Conservation (phyloP, 495 filamentous ascomycete species). For the Penicillium fimorum region DNA sequence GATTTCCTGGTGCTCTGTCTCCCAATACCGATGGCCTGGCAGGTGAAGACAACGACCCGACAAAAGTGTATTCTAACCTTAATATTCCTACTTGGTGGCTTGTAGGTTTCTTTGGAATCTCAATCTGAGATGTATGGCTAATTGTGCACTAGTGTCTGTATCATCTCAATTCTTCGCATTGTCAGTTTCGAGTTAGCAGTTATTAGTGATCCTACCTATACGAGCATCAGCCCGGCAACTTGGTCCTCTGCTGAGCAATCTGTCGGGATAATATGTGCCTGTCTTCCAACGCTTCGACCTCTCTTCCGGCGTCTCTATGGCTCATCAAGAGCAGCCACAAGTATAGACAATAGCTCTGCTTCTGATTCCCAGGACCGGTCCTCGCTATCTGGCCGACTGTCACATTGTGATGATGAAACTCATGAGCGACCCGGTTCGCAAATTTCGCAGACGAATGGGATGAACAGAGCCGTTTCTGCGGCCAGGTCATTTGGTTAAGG, state of each 20-base stretch:
- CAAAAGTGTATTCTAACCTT: slow-evolving; percentile 36
- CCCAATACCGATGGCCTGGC: slow-evolving; percentile 42
- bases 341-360: not conserved
- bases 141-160: slow-evolving; percentile 23
- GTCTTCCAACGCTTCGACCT: slow-evolving; percentile 43
- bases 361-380: not conserved
- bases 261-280: slow-evolving; percentile 50
- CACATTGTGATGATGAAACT: not conserved
- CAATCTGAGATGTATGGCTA: slow-evolving; percentile 1
- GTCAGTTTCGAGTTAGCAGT: slow-evolving; percentile 11
- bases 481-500: slow-evolving; percentile 15
- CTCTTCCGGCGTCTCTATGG: slow-evolving; percentile 21
- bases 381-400: not conserved
- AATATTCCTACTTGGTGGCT: slow-evolving; percentile 36
- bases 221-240: slow-evolving; percentile 32
- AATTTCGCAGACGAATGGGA: not conserved
- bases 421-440: slow-evolving; percentile 4
- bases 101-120: slow-evolving; percentile 22
- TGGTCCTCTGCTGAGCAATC: slow-evolving; percentile 55
- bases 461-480: slow-evolving; percentile 1
- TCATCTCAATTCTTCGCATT: slow-evolving; percentile 26
- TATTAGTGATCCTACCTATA: slow-evolving; percentile 18
- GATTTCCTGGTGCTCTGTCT: slow-evolving; percentile 46
- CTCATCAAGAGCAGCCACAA: not conserved
- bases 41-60: slow-evolving; percentile 25